These are phyloP conservation scores for Asterochloris erici DNA, from an alignment of 139 green algal species.

Conservation along the genomic window DNA sequence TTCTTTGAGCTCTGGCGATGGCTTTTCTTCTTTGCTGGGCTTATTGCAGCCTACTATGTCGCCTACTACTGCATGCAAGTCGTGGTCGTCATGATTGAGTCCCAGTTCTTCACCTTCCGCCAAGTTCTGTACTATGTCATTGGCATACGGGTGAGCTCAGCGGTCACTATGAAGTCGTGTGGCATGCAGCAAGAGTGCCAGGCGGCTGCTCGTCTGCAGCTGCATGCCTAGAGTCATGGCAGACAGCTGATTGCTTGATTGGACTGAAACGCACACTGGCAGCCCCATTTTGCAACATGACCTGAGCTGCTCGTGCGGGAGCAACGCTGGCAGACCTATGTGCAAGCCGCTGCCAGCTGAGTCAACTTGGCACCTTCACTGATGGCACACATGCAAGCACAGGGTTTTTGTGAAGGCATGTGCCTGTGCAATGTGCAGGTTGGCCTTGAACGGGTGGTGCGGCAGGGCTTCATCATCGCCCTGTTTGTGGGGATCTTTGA, in stretches of 20 bases:
- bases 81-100: constrained; percentile 17
- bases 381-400: no score
- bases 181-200: neutral
- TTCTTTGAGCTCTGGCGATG: constrained; percentile 20
- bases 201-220: neutral
- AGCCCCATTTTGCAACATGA: no score
- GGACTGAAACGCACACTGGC: no score
- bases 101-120: neutral
- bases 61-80: constrained; percentile 15
- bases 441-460: constrained; percentile 11
- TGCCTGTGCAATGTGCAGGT: constrained; percentile 13
- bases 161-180: neutral
- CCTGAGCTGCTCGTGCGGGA: no score
- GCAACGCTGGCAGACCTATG: no score
- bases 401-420: no score
- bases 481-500: constrained; percentile 25
- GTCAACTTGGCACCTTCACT: no score
- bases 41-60: constrained; percentile 3
- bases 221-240: neutral
- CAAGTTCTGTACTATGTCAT: constrained; percentile 28
- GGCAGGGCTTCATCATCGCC: constrained; percentile 15
- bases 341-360: no score
- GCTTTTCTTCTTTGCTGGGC: constrained; percentile 19
- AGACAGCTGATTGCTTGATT: no score
- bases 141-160: constrained; percentile 14